Conservation (phyloP, 306 rosid species). For the Inga oerstediana region DNA sequence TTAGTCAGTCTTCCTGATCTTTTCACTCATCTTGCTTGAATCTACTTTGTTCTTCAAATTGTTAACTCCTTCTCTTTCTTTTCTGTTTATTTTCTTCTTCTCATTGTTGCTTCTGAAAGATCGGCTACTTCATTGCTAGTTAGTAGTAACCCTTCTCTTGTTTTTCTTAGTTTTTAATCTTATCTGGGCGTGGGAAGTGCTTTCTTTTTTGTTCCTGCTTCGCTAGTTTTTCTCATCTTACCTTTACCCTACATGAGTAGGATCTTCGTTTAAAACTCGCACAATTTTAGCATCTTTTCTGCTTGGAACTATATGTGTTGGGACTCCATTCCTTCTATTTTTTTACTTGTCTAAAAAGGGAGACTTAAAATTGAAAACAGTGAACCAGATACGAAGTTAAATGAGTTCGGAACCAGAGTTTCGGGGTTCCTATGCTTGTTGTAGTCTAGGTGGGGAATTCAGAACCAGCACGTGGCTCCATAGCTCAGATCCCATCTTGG, state of each 20-base stretch:
- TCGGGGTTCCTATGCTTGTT: neutral
- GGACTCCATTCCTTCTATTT: neutral
- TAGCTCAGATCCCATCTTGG: constrained; percentile 4
- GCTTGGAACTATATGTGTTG: constrained; percentile 7
- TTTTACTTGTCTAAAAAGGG: neutral
- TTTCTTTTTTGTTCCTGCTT: constrained; percentile 2
- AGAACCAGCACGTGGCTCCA: neutral
- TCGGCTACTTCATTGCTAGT: constrained; percentile 19
- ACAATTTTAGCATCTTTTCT: constrained; percentile 12
- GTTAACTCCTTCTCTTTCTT: neutral
- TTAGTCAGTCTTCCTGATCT: constrained; percentile 38
- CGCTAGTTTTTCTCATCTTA: constrained; percentile 14
- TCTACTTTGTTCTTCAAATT: neutral
- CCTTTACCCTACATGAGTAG: neutral
- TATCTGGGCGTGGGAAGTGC: constrained; percentile 31
- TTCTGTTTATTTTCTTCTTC: constrained; percentile 7
- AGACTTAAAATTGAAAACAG: neutral
- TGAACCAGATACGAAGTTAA: neutral
- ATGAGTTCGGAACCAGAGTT: neutral
- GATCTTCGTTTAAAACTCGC: constrained; percentile 41
- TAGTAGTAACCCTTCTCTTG: neutral
- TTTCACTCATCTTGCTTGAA: constrained; percentile 26
- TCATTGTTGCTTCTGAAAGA: constrained; percentile 26
- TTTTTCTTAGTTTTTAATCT: constrained; percentile 20
- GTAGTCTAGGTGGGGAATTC: neutral